These are phyloP conservation scores for Sarocladium kiliense DNA, from an alignment of 2,329 filamentous ascomycete species.

Conservation along the genomic window DNA sequence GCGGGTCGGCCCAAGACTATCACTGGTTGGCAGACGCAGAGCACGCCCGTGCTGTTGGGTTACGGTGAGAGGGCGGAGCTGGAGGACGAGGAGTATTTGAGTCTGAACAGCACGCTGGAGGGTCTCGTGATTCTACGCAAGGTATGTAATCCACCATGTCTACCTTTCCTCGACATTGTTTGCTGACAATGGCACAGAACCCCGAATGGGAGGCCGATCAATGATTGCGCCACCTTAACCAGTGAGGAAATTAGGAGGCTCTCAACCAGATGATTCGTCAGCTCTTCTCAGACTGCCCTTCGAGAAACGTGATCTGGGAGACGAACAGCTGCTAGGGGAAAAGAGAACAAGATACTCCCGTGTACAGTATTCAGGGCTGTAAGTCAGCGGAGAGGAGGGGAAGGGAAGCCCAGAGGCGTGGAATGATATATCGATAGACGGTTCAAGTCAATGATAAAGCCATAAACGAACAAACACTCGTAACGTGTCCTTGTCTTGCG, in stretches of 20 bases:
- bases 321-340: neutral
- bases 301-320: too few relatives aligned
- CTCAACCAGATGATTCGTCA: neutral
- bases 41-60: slow-evolving; percentile 92
- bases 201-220: slow-evolving; percentile 35
- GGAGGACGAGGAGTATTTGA: slow-evolving; percentile 96
- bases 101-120: slow-evolving; percentile 84
- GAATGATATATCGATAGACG: slow-evolving; percentile 8
- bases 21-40: slow-evolving; percentile 98
- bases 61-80: slow-evolving; percentile 94
- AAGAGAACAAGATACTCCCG: neutral
- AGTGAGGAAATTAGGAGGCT: neutral
- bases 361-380: slow-evolving; percentile 4
- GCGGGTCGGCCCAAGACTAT: slow-evolving; percentile 98
- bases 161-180: slow-evolving; percentile 9
- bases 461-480: neutral
- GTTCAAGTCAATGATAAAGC: slow-evolving; percentile 8
- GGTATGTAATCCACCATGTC: slow-evolving; percentile 44
- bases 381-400: neutral
- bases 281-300: too few relatives aligned
- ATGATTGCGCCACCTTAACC: slow-evolving; percentile 17
- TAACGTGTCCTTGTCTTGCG: neutral
- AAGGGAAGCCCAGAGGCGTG: neutral
- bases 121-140: slow-evolving; percentile 95
- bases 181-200: slow-evolving; percentile 23